phyloP scores from a whole-genome alignment of 768 basidiomycete genomes.

The Trametes sanguinea region DNA sequence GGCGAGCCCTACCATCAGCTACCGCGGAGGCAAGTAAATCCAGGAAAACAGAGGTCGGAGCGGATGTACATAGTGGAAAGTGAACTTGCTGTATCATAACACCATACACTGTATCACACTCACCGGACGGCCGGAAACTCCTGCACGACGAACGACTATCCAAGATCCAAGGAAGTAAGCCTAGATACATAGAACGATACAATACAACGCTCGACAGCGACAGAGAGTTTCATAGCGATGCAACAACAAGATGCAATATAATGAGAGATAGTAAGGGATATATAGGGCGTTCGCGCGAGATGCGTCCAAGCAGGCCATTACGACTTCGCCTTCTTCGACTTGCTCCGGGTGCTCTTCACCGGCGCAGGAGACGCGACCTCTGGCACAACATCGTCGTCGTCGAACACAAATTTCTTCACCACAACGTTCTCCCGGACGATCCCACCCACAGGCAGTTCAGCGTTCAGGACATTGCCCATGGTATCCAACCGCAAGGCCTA shows the following conservation, averaged over 20 bases:
- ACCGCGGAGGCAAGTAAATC: constrained; percentile 47
- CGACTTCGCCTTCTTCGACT: constrained; percentile 32
- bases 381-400: constrained; percentile 60
- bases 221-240: constrained; percentile 19
- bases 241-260: constrained; percentile 20
- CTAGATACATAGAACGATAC: constrained; percentile 7
- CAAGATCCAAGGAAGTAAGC: not conserved
- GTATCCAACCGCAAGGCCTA: constrained; percentile 66
- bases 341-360: constrained; percentile 50
- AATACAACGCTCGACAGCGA: constrained; percentile 16
- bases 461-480: constrained; percentile 69
- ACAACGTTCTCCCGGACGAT: constrained; percentile 65
- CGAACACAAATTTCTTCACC: constrained; percentile 81
- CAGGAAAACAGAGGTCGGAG: constrained; percentile 21
- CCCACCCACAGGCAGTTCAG: constrained; percentile 55
- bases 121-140: not conserved
- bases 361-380: constrained; percentile 38
- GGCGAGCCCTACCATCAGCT: constrained; percentile 65
- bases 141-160: not conserved
- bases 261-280: constrained; percentile 12
- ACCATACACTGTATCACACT: constrained; percentile 8
- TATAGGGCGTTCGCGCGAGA: not conserved
- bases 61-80: constrained; percentile 1
- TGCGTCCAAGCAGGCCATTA: not conserved
- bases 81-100: constrained; percentile 15